phyloP scores from a whole-genome alignment of 768 basidiomycete species.

The Pleurotus pulmonarius region DNA sequence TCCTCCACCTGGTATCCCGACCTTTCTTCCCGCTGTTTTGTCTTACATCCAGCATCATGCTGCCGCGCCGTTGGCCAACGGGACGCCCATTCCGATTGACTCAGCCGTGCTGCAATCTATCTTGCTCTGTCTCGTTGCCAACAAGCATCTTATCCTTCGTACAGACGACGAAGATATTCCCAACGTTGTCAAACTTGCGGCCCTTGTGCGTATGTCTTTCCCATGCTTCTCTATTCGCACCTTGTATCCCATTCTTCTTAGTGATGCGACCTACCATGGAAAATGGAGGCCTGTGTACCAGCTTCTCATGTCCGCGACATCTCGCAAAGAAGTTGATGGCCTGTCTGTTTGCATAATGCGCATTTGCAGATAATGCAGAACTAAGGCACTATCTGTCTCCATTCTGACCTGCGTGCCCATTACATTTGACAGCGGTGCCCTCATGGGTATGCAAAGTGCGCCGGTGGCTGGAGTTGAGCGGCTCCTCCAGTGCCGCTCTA shows the following conservation, averaged over 20 bases:
- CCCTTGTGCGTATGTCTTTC: constrained; percentile 42
- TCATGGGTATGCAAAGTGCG: not conserved
- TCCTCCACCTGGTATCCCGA: constrained; percentile 37
- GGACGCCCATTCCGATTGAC: constrained; percentile 51
- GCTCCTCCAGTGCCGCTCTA: not conserved
- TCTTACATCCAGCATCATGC: constrained; percentile 39
- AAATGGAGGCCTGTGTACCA: not conserved
- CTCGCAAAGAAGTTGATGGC: constrained; percentile 6
- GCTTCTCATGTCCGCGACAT: constrained; percentile 5
- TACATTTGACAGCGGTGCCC: too few relatives aligned
- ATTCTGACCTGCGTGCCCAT: too few relatives aligned
- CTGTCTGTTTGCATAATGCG: not conserved
- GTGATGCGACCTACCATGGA: not conserved
- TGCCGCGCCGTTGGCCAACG: constrained; percentile 14
- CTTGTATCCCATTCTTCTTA: constrained; percentile 1
- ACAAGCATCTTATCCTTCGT: constrained; percentile 62
- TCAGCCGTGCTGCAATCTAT: constrained; percentile 62
- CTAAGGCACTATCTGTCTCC: too few relatives aligned
- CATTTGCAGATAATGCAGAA: constrained; percentile 5
- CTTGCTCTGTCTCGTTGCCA: constrained; percentile 59
- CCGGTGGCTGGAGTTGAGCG: not conserved
- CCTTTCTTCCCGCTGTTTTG: constrained; percentile 49
- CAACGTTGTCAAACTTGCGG: constrained; percentile 52
- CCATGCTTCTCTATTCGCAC: not conserved
- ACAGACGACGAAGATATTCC: constrained; percentile 63